These are phyloP conservation scores for Wallacemonas collosoma DNA, from an alignment of 208 protist species.

Conservation along the genomic window DNA sequence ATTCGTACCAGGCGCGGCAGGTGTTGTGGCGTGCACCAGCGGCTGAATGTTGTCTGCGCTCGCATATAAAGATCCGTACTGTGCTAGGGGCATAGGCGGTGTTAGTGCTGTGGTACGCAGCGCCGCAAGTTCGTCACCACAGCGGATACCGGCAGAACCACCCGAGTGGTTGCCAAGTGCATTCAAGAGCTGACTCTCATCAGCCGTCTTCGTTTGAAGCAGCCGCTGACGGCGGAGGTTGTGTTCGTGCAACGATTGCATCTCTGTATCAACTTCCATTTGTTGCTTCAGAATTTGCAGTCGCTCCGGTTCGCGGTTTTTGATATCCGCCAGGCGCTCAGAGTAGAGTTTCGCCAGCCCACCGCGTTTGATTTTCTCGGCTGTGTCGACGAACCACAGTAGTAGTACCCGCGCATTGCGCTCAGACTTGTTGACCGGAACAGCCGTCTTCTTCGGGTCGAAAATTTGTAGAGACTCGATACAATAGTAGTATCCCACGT, in stretches of 20 bases:
- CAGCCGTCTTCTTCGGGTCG: slow-evolving; percentile 33
- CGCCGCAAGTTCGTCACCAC: background rate
- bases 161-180: background rate
- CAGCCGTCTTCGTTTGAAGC: slow-evolving; percentile 18
- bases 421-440: slow-evolving; percentile 21
- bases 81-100: slow-evolving; percentile 1
- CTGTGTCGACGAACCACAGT: slow-evolving; percentile 26
- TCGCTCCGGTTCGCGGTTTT: slow-evolving; percentile 32
- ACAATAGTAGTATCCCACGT: slow-evolving; percentile 54
- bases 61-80: background rate
- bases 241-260: slow-evolving; percentile 13
- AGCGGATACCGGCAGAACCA: background rate
- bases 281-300: slow-evolving; percentile 34
- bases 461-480: slow-evolving; percentile 53
- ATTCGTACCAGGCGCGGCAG: background rate
- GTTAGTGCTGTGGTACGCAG: background rate
- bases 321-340: slow-evolving; percentile 37
- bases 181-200: slow-evolving; percentile 21
- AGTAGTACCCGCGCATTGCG: slow-evolving; percentile 22
- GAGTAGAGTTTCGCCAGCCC: slow-evolving; percentile 38
- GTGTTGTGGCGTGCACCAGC: background rate
- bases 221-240: slow-evolving; percentile 7
- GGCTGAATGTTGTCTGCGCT: background rate
- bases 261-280: slow-evolving; percentile 27
- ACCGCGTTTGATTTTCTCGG: slow-evolving; percentile 25